Base-by-base conservation (phyloP, 768 basidiomycete species). In the Suillus hirtellus region DNA sequence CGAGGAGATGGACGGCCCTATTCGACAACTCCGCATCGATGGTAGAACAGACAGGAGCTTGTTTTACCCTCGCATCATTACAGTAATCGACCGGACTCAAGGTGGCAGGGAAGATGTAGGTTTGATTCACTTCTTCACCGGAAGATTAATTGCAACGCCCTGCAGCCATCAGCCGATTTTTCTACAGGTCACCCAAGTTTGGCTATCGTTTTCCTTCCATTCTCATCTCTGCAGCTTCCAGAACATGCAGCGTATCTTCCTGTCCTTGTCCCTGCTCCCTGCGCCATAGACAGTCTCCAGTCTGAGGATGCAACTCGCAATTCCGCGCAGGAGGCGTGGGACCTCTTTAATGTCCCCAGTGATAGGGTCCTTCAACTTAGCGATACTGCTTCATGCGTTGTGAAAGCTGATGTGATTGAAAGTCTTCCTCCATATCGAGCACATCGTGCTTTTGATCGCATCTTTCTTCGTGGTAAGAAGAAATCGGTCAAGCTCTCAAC, bases 161-260 rank as follows among this genome's bases (percentile, higher is more conserved):
- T 40, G 52, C 72, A 85, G 83, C 75, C 79, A 73, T 73, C 70
- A 70, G 69, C 72, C 64, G 78, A 79, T 73, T 71, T 71, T 60
- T 66, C 69, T 69, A 68, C 73, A 63, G 76, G 75, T 59, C 75
- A 78, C 68, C 87, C 82, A 61, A 89, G 89, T 38, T 77, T 92
- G 66, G 90, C 88, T 27, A 78, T 92, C 64, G 77, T 91, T 62
- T 89, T 85, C 74, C 74, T 90, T 53, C 90, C 90, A 58, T 80
- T 80, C 64, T 68, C 75, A 24, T 73, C 80, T 63, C 71, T 74
- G 11, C 64, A 61, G 53, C 69, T 77, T 1, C 76, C 77, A 27
- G 71, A 75, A 47, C 82, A 82, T 66, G 77, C 81, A 24, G 66
- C 78, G 19, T 89, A 87, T 74, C 81, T 92, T 59, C 90, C 90